phyloP scores from a whole-genome alignment of 306 rosid species.

The Ochetophila trinervis region DNA sequence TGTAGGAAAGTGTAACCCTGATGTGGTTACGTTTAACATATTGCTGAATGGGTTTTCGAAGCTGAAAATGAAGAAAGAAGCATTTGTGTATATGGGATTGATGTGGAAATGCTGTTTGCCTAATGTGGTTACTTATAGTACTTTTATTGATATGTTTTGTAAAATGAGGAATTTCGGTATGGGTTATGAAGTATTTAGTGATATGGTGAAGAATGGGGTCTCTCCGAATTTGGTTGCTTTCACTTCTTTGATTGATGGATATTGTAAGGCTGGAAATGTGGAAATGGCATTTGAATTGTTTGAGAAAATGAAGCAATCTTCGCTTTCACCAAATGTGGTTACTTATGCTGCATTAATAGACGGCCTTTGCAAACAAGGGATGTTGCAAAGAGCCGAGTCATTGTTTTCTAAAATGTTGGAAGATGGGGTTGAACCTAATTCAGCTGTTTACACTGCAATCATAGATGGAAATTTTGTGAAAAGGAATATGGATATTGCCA shows the following conservation, averaged over 20 bases:
- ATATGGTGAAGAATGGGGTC: slow-evolving; percentile 29
- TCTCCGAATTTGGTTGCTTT: slow-evolving; percentile 33
- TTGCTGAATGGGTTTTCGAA: slow-evolving; percentile 35
- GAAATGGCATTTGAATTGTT: slow-evolving; percentile 27
- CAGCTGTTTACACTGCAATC: slow-evolving; percentile 30
- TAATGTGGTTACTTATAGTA: slow-evolving; percentile 38
- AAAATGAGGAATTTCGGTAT: slow-evolving; percentile 29
- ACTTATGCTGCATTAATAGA: slow-evolving; percentile 32
- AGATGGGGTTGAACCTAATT: slow-evolving; percentile 29
- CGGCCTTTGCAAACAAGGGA: slow-evolving; percentile 32
- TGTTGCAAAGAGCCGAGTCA: slow-evolving; percentile 26
- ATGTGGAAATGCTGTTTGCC: slow-evolving; percentile 41
- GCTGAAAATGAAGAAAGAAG: slow-evolving; percentile 28
- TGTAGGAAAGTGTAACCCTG: slow-evolving; percentile 17
- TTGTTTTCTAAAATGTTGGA: slow-evolving; percentile 34
- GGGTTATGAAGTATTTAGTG: slow-evolving; percentile 22
- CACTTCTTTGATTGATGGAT: slow-evolving; percentile 39
- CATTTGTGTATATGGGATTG: slow-evolving; percentile 36
- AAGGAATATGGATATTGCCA: slow-evolving; percentile 30
- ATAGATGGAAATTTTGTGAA: slow-evolving; percentile 33
- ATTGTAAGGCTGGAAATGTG: slow-evolving; percentile 36
- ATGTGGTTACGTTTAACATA: slow-evolving; percentile 31
- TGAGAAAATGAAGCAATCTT: slow-evolving; percentile 26
- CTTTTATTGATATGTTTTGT: slow-evolving; percentile 34
- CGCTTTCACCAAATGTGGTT: slow-evolving; percentile 29